phyloP scores from a whole-genome alignment of 2,329 filamentous ascomycete genomes.

The Botrytis hyacinthi region DNA sequence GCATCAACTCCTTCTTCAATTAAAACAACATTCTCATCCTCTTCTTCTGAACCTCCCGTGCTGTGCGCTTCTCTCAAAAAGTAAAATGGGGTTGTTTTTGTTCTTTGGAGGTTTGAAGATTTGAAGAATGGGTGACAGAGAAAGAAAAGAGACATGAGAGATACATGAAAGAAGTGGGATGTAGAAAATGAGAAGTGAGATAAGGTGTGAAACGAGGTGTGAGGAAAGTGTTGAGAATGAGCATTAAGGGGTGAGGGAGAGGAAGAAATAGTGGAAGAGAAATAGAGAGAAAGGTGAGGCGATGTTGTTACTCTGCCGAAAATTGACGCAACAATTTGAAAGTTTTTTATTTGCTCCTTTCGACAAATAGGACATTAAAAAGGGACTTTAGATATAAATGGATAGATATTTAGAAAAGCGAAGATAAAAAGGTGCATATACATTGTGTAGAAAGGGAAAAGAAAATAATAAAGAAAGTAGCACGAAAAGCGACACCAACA shows the following conservation, averaged over 20 bases:
- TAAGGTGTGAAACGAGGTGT: accelerated
- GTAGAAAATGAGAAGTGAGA: background rate
- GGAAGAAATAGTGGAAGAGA: background rate
- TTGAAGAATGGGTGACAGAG: too few relatives aligned
- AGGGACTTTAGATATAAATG: background rate
- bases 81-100: too few relatives aligned
- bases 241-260: background rate
- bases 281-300: background rate
- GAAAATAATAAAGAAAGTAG: background rate
- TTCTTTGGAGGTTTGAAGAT: too few relatives aligned
- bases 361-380: background rate
- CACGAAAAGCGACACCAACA: background rate
- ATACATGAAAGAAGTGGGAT: too few relatives aligned
- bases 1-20: too few relatives aligned
- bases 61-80: too few relatives aligned
- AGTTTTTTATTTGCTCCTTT: background rate
- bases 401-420: too few relatives aligned
- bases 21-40: too few relatives aligned
- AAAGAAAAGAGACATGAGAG: background rate
- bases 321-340: background rate
- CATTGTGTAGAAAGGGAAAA: background rate
- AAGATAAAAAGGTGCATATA: background rate
- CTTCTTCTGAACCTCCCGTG: too few relatives aligned
- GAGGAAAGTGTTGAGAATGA: background rate
- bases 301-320: background rate